These are phyloP conservation scores for Cyberlindnera galapagoensis DNA, from an alignment of 805 yeast species.

Conservation along the genomic window DNA sequence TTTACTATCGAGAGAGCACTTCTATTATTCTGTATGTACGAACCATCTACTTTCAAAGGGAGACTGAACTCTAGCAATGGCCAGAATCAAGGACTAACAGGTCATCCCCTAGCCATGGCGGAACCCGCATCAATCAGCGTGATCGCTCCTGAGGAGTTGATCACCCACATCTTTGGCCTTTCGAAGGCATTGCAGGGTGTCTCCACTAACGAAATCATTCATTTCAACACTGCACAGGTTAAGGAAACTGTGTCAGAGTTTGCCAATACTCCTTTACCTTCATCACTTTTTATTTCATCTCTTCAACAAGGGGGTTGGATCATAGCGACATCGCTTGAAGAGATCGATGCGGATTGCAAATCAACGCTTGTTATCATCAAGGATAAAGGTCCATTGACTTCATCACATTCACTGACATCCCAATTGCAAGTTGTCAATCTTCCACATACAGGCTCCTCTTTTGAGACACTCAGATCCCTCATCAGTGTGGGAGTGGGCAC, in stretches of 20 bases:
- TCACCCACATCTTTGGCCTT: constrained; percentile 24
- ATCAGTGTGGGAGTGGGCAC: constrained; percentile 62
- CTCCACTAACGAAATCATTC: constrained; percentile 17
- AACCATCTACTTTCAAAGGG: too few relatives aligned
- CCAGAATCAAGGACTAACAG: too few relatives aligned
- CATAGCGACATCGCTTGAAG: constrained; percentile 8
- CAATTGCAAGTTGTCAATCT: constrained; percentile 31
- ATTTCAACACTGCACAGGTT: constrained; percentile 20
- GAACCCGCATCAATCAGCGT: not conserved
- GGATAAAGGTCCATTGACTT: constrained; percentile 28
- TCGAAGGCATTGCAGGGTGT: constrained; percentile 26
- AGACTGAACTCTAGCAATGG: too few relatives aligned
- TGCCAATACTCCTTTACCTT: constrained; percentile 14
- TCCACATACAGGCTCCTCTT: constrained; percentile 27
- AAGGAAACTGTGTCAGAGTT: constrained; percentile 16
- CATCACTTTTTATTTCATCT: constrained; percentile 22
- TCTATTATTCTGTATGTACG: too few relatives aligned
- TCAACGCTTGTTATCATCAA: constrained; percentile 38
- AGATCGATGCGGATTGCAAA: constrained; percentile 3
- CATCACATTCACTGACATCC: constrained; percentile 19
- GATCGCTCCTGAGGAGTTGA: constrained; percentile 11
- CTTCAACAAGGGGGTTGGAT: constrained; percentile 11
- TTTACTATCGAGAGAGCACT: too few relatives aligned
- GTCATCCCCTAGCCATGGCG: too few relatives aligned
- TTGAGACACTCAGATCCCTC: constrained; percentile 52